Percentiles rank a stretch among this genome's conserved stretches.
Conservation (phyloP, 2,329 filamentous ascomycete species). For the Orbilia blumenaviensis region DNA sequence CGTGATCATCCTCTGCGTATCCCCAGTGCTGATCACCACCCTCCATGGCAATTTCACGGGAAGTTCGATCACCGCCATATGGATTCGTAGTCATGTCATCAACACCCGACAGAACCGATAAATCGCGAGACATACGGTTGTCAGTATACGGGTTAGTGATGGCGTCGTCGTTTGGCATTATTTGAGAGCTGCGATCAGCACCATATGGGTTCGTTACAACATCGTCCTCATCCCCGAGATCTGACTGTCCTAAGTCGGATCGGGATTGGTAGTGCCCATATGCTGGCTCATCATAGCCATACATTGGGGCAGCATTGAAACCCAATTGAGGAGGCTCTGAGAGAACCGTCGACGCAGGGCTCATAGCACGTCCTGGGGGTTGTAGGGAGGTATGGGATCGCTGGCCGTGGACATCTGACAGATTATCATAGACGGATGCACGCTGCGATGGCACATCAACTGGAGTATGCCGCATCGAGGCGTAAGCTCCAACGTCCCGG, state of each 20-base stretch:
- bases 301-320: conserved; percentile 74
- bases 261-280: conserved; percentile 68
- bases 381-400: conserved; percentile 61
- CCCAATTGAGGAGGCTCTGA: conserved; percentile 68
- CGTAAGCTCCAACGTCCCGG: conserved; percentile 57
- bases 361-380: conserved; percentile 68
- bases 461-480: conserved; percentile 58
- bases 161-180: conserved; percentile 57
- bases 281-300: conserved; percentile 77
- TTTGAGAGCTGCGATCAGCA: conserved; percentile 40
- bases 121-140: conserved; percentile 45
- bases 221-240: conserved; percentile 68
- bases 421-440: conserved; percentile 57
- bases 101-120: conserved; percentile 62
- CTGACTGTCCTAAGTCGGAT: conserved; percentile 62
- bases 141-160: conserved; percentile 53
- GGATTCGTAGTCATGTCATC: conserved; percentile 82
- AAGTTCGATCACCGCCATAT: conserved; percentile 64
- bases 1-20: conserved; percentile 42
- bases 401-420: conserved; percentile 56
- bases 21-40: conserved; percentile 50
- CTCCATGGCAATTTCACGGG: conserved; percentile 49
- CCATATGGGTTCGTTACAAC: conserved; percentile 83
- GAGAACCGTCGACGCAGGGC: conserved; percentile 59
- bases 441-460: conserved; percentile 56